Evolutionary conservation across 2,329 filamentous ascomycete species (phyloP), one percentile per base, ranked within the genome.

Genomic region (Cercospora sp.): DNA sequence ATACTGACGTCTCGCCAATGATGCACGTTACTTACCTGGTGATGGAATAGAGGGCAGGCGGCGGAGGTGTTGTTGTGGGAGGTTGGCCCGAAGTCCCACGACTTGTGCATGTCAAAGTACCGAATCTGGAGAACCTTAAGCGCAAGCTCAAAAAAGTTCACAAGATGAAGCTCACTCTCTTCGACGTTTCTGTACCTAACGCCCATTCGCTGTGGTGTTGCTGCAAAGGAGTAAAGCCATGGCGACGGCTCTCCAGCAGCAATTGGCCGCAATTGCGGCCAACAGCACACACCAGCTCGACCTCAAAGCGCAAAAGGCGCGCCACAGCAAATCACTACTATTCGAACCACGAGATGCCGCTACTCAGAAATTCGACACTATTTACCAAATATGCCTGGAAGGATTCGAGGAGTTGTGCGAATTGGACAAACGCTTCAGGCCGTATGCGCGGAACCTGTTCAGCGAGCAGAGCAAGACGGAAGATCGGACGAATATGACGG

Each of bases 291-390:
- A 94, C 78, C 91, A 94, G 74, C 88, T 98, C 76, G 92, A 98
- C 79, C 86, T 97, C 75, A 97, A 96, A 82, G 92, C 94, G 76
- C 93, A 97, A 82, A 94, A 93, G 81, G 88, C 91, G 69, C 89
- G 92, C 71, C 95, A 99, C 82, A 92, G 92, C 72, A 94, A 97
- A 81, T 99, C 95, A 63, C 84, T 99, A 70, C 92, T 99, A 68
- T 99, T 97, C 83, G 94, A 97, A 75, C 87, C 91, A 69, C 88
- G 89, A 77, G 86, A 94, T 74, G 95, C 95, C 61, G 90, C 91
- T 5, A 89, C 89, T 16, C 95, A 99, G 82, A 95, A 90, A 76
- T 97, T 94, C 80, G 92, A 97, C 77, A 91, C 90, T 4, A 86
- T 99, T 67, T 98, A 91, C 79, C 88, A 91, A 66, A 88, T 97